phyloP scores from a whole-genome alignment of 2,329 filamentous ascomycete genomes.

The Tolypocladium amazonense region DNA sequence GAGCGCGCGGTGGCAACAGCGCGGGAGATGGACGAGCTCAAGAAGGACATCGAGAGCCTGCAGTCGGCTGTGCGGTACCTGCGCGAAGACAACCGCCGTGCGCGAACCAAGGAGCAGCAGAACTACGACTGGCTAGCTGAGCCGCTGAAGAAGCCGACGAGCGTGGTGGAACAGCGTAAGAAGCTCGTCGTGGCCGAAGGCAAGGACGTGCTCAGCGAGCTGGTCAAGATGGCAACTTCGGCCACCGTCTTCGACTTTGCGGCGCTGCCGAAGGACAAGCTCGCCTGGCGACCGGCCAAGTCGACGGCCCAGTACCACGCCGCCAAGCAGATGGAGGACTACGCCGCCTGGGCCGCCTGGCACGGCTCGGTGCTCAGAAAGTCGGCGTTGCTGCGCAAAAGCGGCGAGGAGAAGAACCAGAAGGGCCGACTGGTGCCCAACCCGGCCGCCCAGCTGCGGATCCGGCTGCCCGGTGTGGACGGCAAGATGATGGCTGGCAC shows the following conservation, averaged over 20 bases:
- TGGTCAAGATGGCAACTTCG: conserved; percentile 49
- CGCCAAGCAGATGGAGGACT: conserved; percentile 54
- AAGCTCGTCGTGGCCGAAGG: conserved; percentile 48
- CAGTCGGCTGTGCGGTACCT: conserved; percentile 58
- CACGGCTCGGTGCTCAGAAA: conserved; percentile 44
- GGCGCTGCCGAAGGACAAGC: conserved; percentile 44
- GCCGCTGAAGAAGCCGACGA: conserved; percentile 40
- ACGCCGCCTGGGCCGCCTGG: conserved; percentile 51
- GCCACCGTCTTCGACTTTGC: conserved; percentile 51
- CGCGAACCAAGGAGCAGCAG: conserved; percentile 45
- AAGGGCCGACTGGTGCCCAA: conserved; percentile 14
- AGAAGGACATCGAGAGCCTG: conserved; percentile 54
- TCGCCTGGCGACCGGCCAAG: conserved; percentile 56
- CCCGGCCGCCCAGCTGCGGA: conserved; percentile 37
- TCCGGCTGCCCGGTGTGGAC: conserved; percentile 34
- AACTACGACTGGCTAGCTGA: conserved; percentile 50
- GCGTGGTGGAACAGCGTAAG: conserved; percentile 36
- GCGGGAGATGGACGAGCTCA: conserved; percentile 62
- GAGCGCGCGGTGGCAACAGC: conserved; percentile 60
- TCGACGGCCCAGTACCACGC: conserved; percentile 56
- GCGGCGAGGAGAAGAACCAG: conserved; percentile 16
- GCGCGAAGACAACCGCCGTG: conserved; percentile 54
- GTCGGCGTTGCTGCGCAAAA: conserved; percentile 26
- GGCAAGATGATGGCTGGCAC: conserved; percentile 29
- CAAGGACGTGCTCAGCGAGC: conserved; percentile 51